phyloP scores from a whole-genome alignment of 768 basidiomycete species.

The Serpula lacrymans region DNA sequence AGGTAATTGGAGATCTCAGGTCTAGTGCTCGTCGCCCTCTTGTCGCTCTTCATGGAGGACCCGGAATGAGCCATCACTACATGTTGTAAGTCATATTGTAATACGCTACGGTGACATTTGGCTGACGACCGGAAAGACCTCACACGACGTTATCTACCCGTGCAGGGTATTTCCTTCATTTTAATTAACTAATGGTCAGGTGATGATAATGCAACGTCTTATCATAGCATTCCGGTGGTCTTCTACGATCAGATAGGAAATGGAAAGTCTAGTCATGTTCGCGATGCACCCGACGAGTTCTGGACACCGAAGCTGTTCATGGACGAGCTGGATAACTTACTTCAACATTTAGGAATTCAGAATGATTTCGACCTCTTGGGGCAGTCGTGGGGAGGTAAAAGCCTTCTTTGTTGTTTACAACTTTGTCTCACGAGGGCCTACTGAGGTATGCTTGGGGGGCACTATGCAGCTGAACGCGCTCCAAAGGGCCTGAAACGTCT shows the following conservation, averaged over 20 bases:
- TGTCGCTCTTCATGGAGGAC: constrained; percentile 47
- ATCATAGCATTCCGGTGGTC: constrained; percentile 38
- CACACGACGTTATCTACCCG: too few species aligned
- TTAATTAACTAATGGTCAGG: too few species aligned
- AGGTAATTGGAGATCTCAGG: constrained; percentile 38
- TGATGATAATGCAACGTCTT: too few species aligned
- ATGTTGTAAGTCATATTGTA: constrained; percentile 33
- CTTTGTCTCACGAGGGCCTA: too few species aligned
- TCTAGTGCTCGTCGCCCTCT: constrained; percentile 28
- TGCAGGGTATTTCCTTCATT: too few species aligned
- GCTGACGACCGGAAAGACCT: too few species aligned
- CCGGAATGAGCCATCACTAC: constrained; percentile 40
- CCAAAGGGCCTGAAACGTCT: constrained; percentile 37
- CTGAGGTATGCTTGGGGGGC: constrained; percentile 44
- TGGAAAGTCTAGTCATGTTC: constrained; percentile 42
- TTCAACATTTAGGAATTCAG: constrained; percentile 38
- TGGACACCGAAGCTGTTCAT: constrained; percentile 50
- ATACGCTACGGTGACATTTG: too few species aligned
- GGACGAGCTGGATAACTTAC: constrained; percentile 49
- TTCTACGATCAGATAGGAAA: constrained; percentile 53
- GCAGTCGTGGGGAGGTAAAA: constrained; percentile 63
- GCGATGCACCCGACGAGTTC: constrained; percentile 32
- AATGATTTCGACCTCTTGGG: constrained; percentile 45
- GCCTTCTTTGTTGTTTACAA: too few species aligned
- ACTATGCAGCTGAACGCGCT: constrained; percentile 36